Base-by-base conservation (phyloP, 2,329 filamentous ascomycete species). In the Aureobasidium sp. region DNA sequence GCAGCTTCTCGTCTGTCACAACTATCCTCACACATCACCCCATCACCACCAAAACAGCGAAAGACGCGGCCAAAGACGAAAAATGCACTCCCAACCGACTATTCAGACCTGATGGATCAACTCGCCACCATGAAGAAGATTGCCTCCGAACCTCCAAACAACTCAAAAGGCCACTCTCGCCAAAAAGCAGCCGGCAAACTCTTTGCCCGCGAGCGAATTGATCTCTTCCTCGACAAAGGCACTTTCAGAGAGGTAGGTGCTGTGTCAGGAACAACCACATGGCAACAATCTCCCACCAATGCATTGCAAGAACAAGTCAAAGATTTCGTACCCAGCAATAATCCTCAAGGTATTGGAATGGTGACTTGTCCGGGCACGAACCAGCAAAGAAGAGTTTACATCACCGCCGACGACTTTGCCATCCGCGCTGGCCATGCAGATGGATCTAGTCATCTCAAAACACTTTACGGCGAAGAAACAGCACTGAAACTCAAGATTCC, bases 141-240 rank as follows among this genome's bases (percentile, higher is more conserved):
- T 41, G 84, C 84, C 12, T 73, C 76, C 25, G 85, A 79, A 0
- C 84, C 85, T 1, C 76, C 84, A 57, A 70, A 76, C 0, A 78
- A 73, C 8, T 81, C 81, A 61, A 75, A 80, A 64, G 84, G 84
- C 27, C 87, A 87, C 65, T 71, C 82, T n/a, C 79, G 82, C 5
- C 85, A 87, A 69, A 86, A 85, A 66, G 77, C 83, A 71, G 79
- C 83, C 3, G 85, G 85, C 1, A 87, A 87, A 70, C 76, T 87
- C 20, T 87, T 84, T 84, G 84, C 87, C 0, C 79, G 84, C 25
- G 84, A 87, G 67, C 76, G 84, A 2, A 81, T 87, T 20, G 76
- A 82, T 5, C 74, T 79, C 36, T 74, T 87, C n/a, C 75, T 87
- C 12, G 84, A 87, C 62, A 67, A 73, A 2, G 79, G 76, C 2